Conservation (phyloP, 768 basidiomycete species). For the Pisolithus microcarpus region DNA sequence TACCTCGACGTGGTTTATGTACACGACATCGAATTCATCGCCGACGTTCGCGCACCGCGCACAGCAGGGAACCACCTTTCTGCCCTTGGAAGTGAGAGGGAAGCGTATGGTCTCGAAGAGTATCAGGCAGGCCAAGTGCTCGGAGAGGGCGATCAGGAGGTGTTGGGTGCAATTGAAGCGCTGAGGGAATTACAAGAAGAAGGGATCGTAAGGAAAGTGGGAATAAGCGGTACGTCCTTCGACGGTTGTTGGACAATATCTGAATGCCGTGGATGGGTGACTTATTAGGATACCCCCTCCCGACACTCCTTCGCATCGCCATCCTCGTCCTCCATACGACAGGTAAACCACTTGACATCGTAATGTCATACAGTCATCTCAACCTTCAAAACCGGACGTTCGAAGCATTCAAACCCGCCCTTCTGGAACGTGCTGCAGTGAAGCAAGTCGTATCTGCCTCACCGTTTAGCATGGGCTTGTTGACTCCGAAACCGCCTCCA, state of each 20-base stretch:
- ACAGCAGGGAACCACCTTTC: slow-evolving; percentile 47
- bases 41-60: slow-evolving; percentile 42
- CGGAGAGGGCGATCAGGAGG: slow-evolving; percentile 64
- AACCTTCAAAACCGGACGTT: slow-evolving; percentile 66
- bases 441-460: slow-evolving; percentile 69
- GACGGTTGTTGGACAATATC: not conserved
- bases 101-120: slow-evolving; percentile 55
- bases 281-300: slow-evolving; percentile 65
- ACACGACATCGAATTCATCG: slow-evolving; percentile 81
- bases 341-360: slow-evolving; percentile 64
- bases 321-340: slow-evolving; percentile 61
- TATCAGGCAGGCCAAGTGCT: slow-evolving; percentile 50
- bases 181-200: slow-evolving; percentile 63
- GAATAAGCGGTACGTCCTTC: slow-evolving; percentile 59
- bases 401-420: slow-evolving; percentile 45
- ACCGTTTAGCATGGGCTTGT: slow-evolving; percentile 78
- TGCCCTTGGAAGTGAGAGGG: slow-evolving; percentile 48
- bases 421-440: slow-evolving; percentile 58
- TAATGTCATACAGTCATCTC: slow-evolving; percentile 79
- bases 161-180: slow-evolving; percentile 62
- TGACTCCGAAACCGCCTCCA: slow-evolving; percentile 46
- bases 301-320: slow-evolving; percentile 77
- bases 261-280: not conserved
- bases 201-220: slow-evolving; percentile 66
- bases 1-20: slow-evolving; percentile 79